phyloP scores from a whole-genome alignment of 352 stramenopile genomes.

The Phytophthora multivora region DNA sequence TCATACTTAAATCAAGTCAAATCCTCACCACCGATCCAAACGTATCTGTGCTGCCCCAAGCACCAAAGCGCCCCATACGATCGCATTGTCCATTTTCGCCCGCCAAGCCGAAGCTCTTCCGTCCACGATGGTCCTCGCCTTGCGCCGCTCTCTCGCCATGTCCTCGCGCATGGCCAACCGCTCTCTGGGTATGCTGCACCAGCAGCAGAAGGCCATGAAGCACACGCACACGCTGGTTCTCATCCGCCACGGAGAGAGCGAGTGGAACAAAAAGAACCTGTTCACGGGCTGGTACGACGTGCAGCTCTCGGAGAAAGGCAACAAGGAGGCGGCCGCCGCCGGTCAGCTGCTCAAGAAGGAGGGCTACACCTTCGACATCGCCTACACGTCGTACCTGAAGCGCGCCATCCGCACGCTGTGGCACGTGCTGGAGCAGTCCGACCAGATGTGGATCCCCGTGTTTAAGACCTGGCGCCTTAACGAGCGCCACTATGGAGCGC shows the following conservation, averaged over 20 bases:
- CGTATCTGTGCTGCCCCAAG: neutral
- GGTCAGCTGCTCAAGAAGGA: slow-evolving; percentile 91
- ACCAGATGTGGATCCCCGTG: slow-evolving; percentile 95
- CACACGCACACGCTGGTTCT: slow-evolving; percentile 92
- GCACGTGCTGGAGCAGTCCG: slow-evolving; percentile 94
- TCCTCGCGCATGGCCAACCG: slow-evolving; percentile 36
- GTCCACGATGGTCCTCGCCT: slow-evolving; percentile 56
- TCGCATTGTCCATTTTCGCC: slow-evolving; percentile 11
- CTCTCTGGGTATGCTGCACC: slow-evolving; percentile 44
- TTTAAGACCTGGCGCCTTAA: slow-evolving; percentile 95
- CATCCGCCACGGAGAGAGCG: slow-evolving; percentile 93
- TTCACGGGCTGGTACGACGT: slow-evolving; percentile 96
- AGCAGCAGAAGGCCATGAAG: slow-evolving; percentile 69
- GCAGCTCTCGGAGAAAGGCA: slow-evolving; percentile 89
- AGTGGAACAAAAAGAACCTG: slow-evolving; percentile 95
- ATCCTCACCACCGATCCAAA: too few relatives aligned
- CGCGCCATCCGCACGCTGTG: slow-evolving; percentile 94
- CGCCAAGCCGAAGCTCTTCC: slow-evolving; percentile 35
- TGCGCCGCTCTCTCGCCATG: slow-evolving; percentile 56
- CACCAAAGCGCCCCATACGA: slow-evolving; percentile 11
- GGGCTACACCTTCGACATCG: slow-evolving; percentile 94
- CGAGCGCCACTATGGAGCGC: slow-evolving; percentile 88
- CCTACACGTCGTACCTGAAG: slow-evolving; percentile 96
- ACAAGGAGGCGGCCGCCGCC: slow-evolving; percentile 91
- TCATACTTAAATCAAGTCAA: too few relatives aligned